Evolutionary conservation across 306 rosid species (phyloP).

Genomic region (Canavalia gladiata): DNA sequence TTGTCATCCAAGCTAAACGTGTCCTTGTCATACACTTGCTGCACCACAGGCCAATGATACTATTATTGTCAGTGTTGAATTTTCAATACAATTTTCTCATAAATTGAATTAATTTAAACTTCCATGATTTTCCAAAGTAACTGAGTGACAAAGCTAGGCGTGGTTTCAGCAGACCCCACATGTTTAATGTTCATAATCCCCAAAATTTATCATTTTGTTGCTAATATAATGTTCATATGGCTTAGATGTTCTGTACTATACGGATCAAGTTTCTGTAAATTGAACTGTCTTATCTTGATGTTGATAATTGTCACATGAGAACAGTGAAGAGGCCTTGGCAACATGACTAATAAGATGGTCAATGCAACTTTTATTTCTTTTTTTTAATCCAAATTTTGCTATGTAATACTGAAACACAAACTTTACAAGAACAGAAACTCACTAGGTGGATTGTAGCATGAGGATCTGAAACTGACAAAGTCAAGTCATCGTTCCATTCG

Average conservation of each 20-base stretch:
- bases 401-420: not conserved
- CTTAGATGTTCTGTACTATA: slow-evolving; percentile 2
- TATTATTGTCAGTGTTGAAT: not conserved
- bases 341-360: slow-evolving; percentile 2
- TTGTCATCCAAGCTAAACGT: slow-evolving; percentile 74
- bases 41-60: slow-evolving; percentile 33
- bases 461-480: slow-evolving; percentile 74
- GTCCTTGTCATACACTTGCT: slow-evolving; percentile 83
- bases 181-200: slow-evolving; percentile 17
- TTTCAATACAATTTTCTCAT: not conserved
- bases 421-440: slow-evolving; percentile 50
- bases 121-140: not conserved
- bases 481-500: slow-evolving; percentile 88
- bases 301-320: slow-evolving; percentile 27
- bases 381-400: not conserved
- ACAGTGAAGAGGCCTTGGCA: slow-evolving; percentile 30
- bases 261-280: not conserved
- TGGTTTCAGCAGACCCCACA: not conserved
- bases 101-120: slow-evolving; percentile 3
- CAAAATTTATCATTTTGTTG: slow-evolving; percentile 19
- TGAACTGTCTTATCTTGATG: not conserved
- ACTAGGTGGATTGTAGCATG: slow-evolving; percentile 66
- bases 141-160: not conserved
- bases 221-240: slow-evolving; percentile 14
- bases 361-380: not conserved